Percentiles rank a stretch among this genome's conserved stretches.
phyloP scores from a whole-genome alignment of 805 yeast species.

The Monosporozyma siamensis region DNA sequence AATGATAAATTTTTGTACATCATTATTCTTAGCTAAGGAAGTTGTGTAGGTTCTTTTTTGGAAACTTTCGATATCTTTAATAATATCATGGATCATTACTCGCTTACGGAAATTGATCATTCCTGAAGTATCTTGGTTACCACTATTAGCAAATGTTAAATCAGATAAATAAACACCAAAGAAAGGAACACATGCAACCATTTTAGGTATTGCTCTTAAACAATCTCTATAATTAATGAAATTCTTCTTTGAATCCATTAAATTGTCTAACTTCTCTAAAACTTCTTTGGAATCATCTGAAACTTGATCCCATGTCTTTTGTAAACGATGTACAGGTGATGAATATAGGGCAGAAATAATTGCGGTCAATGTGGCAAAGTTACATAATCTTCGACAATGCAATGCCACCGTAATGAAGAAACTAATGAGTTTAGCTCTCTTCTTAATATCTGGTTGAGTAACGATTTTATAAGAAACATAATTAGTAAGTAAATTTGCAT shows the following conservation, averaged over 20 bases:
- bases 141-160: constrained; percentile 78
- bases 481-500: constrained; percentile 75
- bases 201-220: constrained; percentile 46
- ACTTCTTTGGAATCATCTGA: constrained; percentile 43
- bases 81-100: constrained; percentile 57
- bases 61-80: constrained; percentile 66
- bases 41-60: constrained; percentile 45
- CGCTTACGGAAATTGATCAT: constrained; percentile 76
- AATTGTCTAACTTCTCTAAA: constrained; percentile 60
- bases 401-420: constrained; percentile 77
- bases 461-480: constrained; percentile 73
- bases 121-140: constrained; percentile 69
- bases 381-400: constrained; percentile 61
- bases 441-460: constrained; percentile 49
- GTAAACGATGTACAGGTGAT: constrained; percentile 75
- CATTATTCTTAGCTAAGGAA: constrained; percentile 52
- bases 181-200: constrained; percentile 83
- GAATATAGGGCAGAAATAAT: constrained; percentile 79
- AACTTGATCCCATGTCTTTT: constrained; percentile 73
- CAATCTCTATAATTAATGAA: constrained; percentile 80
- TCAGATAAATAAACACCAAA: constrained; percentile 87
- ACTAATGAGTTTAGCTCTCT: constrained; percentile 58
- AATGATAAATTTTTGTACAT: constrained; percentile 42
- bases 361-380: constrained; percentile 88
- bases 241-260: constrained; percentile 84